A percentile compares a stretch with the other conserved stretches of the same genome.
These are phyloP conservation scores for Pseudogymnoascus sp. DNA, from an alignment of 2,329 filamentous ascomycete species.

Conservation along the genomic window DNA sequence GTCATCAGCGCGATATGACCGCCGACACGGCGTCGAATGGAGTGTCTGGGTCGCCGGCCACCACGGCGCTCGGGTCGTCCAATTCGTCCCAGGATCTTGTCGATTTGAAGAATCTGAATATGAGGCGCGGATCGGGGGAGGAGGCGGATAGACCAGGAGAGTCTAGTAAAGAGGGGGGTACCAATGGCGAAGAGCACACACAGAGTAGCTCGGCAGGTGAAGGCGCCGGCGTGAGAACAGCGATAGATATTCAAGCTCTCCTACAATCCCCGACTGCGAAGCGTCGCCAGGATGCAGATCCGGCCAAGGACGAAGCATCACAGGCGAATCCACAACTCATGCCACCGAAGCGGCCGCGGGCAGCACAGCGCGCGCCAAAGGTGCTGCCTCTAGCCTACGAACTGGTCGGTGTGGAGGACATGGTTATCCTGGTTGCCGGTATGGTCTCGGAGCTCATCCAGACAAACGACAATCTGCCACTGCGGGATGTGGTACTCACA, in stretches of 20 bases:
- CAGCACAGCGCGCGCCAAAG: constrained; percentile 45
- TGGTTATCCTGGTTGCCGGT: constrained; percentile 83
- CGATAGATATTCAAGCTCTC: background rate
- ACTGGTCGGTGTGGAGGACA: constrained; percentile 70
- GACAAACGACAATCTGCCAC: constrained; percentile 80
- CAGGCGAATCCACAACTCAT: background rate
- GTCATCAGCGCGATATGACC: background rate
- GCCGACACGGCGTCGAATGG: background rate
- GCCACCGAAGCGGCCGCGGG: constrained; percentile 45
- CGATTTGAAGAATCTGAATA: constrained; percentile 5
- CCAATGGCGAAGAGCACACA: background rate
- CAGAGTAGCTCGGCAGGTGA: background rate
- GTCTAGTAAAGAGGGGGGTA: background rate
- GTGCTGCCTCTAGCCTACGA: constrained; percentile 69
- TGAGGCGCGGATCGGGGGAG: background rate
- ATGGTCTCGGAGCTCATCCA: constrained; percentile 95
- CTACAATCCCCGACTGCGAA: background rate
- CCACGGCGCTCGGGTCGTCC: background rate
- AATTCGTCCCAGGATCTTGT: background rate
- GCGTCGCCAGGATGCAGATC: background rate
- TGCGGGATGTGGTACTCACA: constrained; percentile 78
- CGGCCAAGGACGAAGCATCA: background rate
- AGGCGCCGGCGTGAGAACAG: background rate
- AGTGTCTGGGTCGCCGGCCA: background rate
- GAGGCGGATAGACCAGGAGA: background rate